Evolutionary conservation across 208 protist genomes (phyloP).

Genomic region (Histomonas meleagridis): DNA sequence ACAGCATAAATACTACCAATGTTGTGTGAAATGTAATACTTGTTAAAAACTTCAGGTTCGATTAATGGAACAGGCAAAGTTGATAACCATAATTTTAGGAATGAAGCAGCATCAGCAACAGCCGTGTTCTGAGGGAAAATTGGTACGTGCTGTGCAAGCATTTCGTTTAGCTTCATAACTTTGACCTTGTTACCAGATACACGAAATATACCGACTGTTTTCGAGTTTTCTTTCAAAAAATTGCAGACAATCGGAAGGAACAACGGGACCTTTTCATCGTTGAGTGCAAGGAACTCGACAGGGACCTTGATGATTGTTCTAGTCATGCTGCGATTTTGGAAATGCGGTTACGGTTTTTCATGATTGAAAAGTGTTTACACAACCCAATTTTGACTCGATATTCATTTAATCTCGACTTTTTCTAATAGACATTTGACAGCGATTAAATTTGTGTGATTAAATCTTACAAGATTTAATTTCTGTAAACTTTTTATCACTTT

Average conservation of each 20-base stretch:
- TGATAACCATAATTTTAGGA: neutral
- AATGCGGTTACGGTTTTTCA: too few species aligned
- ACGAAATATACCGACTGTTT: neutral
- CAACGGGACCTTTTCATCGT: neutral
- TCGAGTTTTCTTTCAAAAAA: neutral
- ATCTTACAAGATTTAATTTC: too few species aligned
- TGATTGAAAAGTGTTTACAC: too few species aligned
- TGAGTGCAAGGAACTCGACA: neutral
- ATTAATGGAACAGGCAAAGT: neutral
- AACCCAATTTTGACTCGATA: too few species aligned
- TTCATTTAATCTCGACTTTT: too few species aligned
- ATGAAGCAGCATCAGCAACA: neutral
- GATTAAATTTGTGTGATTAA: too few species aligned
- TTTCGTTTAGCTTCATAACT: neutral
- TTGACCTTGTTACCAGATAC: neutral
- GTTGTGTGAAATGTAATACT: neutral
- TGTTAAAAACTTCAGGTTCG: neutral
- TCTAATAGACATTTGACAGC: too few species aligned
- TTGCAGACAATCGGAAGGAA: neutral
- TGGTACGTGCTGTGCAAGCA: neutral
- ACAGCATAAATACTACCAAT: neutral
- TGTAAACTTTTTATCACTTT: too few species aligned
- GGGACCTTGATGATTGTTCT: neutral
- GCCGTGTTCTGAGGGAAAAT: neutral
- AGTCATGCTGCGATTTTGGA: too few species aligned